A percentile compares a stretch with the other conserved stretches of the same genome.
These are phyloP conservation scores for Gamsiella multidivaricata DNA, from an alignment of 192 early-diverging fungal species.

Conservation along the genomic window DNA sequence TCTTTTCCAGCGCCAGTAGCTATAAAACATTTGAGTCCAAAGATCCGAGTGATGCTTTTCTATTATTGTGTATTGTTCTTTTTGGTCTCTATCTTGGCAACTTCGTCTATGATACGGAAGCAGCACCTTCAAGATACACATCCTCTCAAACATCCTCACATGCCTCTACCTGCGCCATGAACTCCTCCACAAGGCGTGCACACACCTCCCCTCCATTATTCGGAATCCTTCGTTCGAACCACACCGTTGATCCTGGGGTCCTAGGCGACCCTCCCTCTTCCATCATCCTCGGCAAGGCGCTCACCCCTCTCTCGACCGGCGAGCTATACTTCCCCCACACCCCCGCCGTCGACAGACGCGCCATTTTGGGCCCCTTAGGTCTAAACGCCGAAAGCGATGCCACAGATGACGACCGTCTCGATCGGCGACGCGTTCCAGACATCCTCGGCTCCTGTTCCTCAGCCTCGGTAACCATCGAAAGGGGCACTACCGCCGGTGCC, in stretches of 20 bases:
- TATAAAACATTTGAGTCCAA: too few species aligned
- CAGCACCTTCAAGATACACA: too few species aligned
- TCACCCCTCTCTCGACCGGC: too few species aligned
- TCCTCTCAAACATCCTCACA: not conserved
- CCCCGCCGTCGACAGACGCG: constrained; percentile 6
- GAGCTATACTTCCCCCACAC: too few species aligned
- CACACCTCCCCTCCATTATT: constrained; percentile 47
- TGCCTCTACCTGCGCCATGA: constrained; percentile 26
- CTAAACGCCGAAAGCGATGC: constrained; percentile 26
- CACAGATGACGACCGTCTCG: constrained; percentile 20
- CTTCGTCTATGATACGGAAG: not conserved
- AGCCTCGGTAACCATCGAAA: not conserved
- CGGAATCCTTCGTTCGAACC: constrained; percentile 41
- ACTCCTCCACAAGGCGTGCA: constrained; percentile 36
- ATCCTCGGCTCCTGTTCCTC: not conserved
- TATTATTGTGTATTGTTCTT: too few species aligned
- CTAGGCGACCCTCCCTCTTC: not conserved
- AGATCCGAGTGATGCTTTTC: not conserved
- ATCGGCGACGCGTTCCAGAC: not conserved
- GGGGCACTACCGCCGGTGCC: not conserved
- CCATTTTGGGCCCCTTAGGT: constrained; percentile 32
- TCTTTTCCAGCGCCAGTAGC: too few species aligned
- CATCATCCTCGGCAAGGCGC: too few species aligned
- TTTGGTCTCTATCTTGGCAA: not conserved
- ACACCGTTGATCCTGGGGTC: constrained; percentile 5